These are phyloP conservation scores for Sporobolomyces phaffii DNA, from an alignment of 768 basidiomycete species.

Conservation along the genomic window DNA sequence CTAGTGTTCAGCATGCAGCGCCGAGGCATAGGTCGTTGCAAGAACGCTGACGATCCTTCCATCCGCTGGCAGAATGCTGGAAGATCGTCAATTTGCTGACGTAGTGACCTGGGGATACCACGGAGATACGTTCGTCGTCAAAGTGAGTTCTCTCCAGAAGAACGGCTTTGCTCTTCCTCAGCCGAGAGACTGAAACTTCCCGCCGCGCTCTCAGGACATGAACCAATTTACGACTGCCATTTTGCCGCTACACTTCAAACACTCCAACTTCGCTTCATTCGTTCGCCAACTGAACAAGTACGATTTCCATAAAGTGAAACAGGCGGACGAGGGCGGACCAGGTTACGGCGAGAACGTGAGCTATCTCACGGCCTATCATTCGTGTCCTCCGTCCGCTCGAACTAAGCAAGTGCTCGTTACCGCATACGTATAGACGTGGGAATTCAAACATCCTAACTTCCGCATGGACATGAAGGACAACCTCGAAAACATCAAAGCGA, in stretches of 20 bases:
- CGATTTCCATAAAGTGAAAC: constrained; percentile 93
- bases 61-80: constrained; percentile 65
- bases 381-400: background rate
- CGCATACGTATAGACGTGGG: constrained; percentile 45
- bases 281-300: constrained; percentile 93
- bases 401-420: background rate
- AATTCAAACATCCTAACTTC: constrained; percentile 54
- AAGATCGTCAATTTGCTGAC: constrained; percentile 64
- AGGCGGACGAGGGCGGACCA: constrained; percentile 56
- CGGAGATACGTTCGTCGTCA: constrained; percentile 86
- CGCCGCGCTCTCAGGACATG: constrained; percentile 60
- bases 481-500: constrained; percentile 56
- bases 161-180: too few species aligned
- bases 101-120: constrained; percentile 77
- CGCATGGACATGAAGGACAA: constrained; percentile 54
- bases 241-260: constrained; percentile 87
- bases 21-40: too few species aligned
- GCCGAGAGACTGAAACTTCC: too few species aligned
- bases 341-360: constrained; percentile 60
- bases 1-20: too few species aligned
- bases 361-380: background rate
- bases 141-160: constrained; percentile 51
- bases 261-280: constrained; percentile 87
- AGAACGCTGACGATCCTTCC: too few species aligned
- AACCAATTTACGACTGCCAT: constrained; percentile 87